Conservation (phyloP, 345 rosid genomes). For the Bretschneidera sinensis region DNA sequence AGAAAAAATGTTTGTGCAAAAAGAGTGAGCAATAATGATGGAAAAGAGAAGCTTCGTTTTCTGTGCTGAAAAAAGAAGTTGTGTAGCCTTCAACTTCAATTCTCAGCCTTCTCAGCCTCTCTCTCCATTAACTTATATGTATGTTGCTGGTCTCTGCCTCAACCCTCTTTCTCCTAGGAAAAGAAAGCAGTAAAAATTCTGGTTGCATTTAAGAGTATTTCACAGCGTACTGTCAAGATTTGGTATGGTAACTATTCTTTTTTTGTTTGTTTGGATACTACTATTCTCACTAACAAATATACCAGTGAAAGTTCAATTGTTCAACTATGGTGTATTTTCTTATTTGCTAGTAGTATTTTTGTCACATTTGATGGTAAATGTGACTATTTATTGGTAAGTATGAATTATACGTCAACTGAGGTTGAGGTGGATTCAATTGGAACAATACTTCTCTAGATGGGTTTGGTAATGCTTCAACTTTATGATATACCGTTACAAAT, state of each 20-base stretch:
- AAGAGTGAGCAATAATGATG: constrained; percentile 24
- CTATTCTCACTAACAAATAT: no score
- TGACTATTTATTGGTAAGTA: no score
- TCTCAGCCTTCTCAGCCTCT: constrained; percentile 17
- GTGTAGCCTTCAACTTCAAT: constrained; percentile 22
- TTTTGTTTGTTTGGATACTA: no score
- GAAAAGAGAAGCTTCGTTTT: constrained; percentile 43
- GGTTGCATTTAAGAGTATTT: constrained; percentile 3
- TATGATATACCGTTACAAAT: no score
- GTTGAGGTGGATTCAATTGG: no score
- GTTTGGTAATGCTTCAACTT: no score
- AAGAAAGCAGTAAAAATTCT: constrained; percentile 14
- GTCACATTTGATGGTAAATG: no score
- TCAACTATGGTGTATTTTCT: no score
- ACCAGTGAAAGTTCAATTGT: no score
- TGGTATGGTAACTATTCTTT: neutral
- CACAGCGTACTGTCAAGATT: constrained; percentile 7
- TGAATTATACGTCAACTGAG: no score
- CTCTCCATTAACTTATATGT: constrained; percentile 23
- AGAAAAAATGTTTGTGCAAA: constrained; percentile 3
- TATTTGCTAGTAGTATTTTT: no score
- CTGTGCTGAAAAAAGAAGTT: constrained; percentile 22
- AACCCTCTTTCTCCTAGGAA: constrained; percentile 14
- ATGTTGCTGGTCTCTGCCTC: constrained; percentile 3
- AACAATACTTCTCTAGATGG: no score